Percentiles rank a stretch among this genome's conserved stretches.
phyloP scores from a whole-genome alignment of 306 rosid genomes.

The Pterocarpus macrocarpus region DNA sequence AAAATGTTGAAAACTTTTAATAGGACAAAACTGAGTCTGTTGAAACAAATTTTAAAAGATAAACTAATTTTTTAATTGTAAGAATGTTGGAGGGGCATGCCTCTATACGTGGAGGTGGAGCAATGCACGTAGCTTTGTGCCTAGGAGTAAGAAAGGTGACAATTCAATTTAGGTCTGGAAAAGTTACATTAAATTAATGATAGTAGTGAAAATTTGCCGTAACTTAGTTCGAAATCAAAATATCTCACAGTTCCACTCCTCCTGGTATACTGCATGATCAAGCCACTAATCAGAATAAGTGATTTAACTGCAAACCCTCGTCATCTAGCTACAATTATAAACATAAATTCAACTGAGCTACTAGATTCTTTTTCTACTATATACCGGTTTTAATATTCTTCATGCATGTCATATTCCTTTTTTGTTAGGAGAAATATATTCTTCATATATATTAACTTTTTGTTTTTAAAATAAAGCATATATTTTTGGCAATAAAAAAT shows the following conservation, averaged over 20 bases:
- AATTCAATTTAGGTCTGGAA: neutral
- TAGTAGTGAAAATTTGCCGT: neutral
- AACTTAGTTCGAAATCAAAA: neutral
- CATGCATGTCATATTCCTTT: too few species aligned
- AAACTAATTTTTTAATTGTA: too few species aligned
- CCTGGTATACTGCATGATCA: neutral
- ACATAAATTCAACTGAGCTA: too few species aligned
- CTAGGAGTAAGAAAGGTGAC: neutral
- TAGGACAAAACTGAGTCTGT: neutral
- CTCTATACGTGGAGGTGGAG: too few species aligned
- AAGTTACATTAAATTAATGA: neutral
- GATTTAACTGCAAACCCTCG: neutral
- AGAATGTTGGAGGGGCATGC: too few species aligned
- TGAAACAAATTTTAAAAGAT: neutral
- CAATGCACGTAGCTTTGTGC: neutral
- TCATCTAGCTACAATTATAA: neutral
- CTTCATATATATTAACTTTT: too few species aligned
- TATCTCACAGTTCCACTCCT: neutral
- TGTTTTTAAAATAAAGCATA: too few species aligned
- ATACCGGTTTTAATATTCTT: neutral
- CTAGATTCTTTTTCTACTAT: neutral
- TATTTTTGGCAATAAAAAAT: too few species aligned
- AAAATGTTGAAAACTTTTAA: neutral
- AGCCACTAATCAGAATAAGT: neutral
- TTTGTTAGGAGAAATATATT: too few species aligned